Evolutionary conservation across 805 yeast species (phyloP), one percentile per base, ranked within the genome.

Genomic region (Myxozyma neglecta): DNA sequence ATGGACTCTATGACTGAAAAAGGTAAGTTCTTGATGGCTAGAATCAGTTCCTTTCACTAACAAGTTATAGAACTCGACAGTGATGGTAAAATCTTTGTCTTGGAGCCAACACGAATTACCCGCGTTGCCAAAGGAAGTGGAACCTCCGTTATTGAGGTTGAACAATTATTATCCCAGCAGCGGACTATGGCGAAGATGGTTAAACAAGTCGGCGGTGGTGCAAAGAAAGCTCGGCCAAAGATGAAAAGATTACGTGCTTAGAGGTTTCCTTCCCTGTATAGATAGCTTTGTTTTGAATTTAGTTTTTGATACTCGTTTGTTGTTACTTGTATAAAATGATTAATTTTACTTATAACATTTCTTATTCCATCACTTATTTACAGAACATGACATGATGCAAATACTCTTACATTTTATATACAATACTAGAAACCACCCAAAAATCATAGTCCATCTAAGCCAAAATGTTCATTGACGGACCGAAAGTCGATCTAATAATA

Each of bases 111-210:
- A 50, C 83, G 99, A 74, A 84, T 93, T 54, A 83, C 91, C 4
- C 82, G 99, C 70, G 93, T 93, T 5, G 98, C 98, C 0, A 82
- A 89, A 67, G 99, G 99, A 8, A 86, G 97, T 2, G 99, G 98
- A 24, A 90, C 97, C 29, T 79, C 94, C 1, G 96, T 88, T 0
- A 84, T 90, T 6, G 98, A 93, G 68, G 97, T 93, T 35, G 97
- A 93, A 74, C 90, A 91, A 83, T 89, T 93, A 37, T 79, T 93
- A 65, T 81, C 86, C 77, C 98, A 94, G 76, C 96, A 89, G 74
- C 84, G 88, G 74, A 88, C 90, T 87, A 91, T 94, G 96, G 90
- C 96, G 0, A 81, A 86, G 56, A 89, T 93, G 94, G 97, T 97
- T 1, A 87, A 87, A 73, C 81, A 81, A 50, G 84, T 83, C 68